These are phyloP conservation scores for Fraxinus anomala DNA, from an alignment of 257 asterid genomes.

Conservation along the genomic window DNA sequence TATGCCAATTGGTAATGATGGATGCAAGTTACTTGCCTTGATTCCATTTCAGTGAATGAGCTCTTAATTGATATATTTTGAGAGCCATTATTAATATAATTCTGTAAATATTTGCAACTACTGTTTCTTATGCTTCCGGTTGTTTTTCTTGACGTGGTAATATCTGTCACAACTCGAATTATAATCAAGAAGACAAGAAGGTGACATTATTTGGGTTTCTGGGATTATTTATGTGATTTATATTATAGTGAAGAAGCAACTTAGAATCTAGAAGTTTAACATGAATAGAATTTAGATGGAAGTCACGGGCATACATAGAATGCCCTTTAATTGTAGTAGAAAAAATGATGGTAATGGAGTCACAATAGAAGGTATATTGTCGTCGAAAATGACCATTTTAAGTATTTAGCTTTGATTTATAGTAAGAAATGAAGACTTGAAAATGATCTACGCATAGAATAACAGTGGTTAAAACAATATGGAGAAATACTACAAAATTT, in stretches of 20 bases:
- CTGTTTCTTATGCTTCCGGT: conserved; percentile 6
- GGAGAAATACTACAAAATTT: too few species aligned
- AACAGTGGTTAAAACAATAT: not conserved
- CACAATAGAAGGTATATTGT: not conserved
- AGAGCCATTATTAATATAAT: not conserved
- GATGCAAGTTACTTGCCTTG: not conserved
- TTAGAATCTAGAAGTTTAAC: not conserved
- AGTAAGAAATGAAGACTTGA: not conserved
- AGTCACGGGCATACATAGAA: not conserved
- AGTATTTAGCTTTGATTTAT: not conserved
- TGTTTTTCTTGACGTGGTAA: not conserved
- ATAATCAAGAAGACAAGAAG: not conserved
- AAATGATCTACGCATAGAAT: not conserved
- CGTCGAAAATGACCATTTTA: not conserved
- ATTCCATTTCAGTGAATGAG: not conserved
- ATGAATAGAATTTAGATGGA: not conserved
- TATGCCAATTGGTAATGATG: not conserved
- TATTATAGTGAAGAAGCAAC: not conserved
- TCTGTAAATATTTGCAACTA: conserved; percentile 5
- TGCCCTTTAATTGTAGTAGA: not conserved
- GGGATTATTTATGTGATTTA: not conserved
- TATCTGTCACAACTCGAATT: not conserved
- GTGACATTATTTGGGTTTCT: not conserved
- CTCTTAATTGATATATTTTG: not conserved
- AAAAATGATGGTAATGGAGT: not conserved